phyloP scores from a whole-genome alignment of 2,329 filamentous ascomycete genomes.

The Rutstroemia sp. region DNA sequence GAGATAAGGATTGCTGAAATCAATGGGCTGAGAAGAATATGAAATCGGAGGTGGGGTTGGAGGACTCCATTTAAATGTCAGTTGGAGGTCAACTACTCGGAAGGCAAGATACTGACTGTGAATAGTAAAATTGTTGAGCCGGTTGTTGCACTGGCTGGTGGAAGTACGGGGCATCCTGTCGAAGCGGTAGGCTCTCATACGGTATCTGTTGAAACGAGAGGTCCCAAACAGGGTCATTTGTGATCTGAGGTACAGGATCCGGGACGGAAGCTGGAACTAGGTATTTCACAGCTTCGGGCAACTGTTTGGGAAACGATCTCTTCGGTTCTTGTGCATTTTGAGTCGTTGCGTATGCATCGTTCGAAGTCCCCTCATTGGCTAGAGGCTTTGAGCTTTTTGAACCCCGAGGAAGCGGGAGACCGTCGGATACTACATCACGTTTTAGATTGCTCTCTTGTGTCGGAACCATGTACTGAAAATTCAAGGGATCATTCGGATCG shows the following conservation, averaged over 20 bases:
- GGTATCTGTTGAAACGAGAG: background rate
- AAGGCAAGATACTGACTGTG: slow-evolving; percentile 2
- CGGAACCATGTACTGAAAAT: background rate
- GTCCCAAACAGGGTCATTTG: background rate
- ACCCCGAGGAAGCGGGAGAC: background rate
- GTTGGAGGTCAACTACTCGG: background rate
- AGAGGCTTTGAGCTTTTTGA: background rate
- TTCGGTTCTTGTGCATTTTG: background rate
- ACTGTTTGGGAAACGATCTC: background rate
- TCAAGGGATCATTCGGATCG: background rate
- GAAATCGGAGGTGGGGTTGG: background rate
- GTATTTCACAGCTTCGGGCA: slow-evolving; percentile 8
- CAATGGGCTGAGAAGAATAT: background rate
- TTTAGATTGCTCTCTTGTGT: background rate
- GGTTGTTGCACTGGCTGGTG: background rate
- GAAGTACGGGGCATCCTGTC: background rate
- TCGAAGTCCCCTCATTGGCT: background rate
- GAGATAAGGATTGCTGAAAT: background rate
- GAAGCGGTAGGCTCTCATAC: background rate
- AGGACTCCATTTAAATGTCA: background rate
- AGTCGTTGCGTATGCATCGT: background rate
- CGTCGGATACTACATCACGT: background rate
- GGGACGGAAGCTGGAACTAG: background rate
- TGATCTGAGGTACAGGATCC: background rate
- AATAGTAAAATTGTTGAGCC: background rate